Conservation (phyloP, 768 basidiomycete genomes). For the Holtermanniella nyarrowii region DNA sequence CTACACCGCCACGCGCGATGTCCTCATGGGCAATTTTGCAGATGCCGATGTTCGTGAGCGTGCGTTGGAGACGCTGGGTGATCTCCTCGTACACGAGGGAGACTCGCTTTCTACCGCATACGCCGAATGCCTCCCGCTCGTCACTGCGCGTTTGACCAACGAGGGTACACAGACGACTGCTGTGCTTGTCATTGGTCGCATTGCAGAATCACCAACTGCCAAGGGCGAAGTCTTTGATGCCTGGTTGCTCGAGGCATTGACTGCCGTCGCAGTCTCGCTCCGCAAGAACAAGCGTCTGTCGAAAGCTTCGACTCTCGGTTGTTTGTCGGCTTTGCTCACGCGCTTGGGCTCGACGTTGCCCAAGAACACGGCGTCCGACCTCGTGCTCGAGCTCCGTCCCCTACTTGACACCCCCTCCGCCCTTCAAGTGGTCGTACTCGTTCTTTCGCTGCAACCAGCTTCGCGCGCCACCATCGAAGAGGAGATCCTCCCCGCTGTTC, state of each 20-base stretch:
- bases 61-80: conserved; percentile 73
- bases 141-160: conserved; percentile 34
- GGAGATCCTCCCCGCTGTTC: conserved; percentile 34
- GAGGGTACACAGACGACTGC: conserved; percentile 42
- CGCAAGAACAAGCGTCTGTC: conserved; percentile 66
- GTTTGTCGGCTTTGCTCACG: conserved; percentile 49
- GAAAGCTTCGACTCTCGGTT: conserved; percentile 70
- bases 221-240: conserved; percentile 32
- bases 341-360: conserved; percentile 44
- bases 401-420: conserved; percentile 59
- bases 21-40: conserved; percentile 69
- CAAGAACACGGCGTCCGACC: conserved; percentile 49
- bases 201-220: conserved; percentile 48
- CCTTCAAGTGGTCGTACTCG: conserved; percentile 44
- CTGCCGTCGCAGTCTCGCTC: conserved; percentile 64
- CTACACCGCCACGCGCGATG: conserved; percentile 61
- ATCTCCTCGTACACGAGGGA: conserved; percentile 77
- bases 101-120: conserved; percentile 50
- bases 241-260: conserved; percentile 72
- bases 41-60: conserved; percentile 79
- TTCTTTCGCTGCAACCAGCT: conserved; percentile 45
- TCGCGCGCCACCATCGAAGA: conserved; percentile 20
- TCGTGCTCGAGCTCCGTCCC: conserved; percentile 63
- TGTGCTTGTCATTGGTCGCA: conserved; percentile 70
- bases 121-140: conserved; percentile 28